Percentiles rank a stretch among this genome's conserved stretches.
Conservation (phyloP, 306 rosid genomes). For the Cicer yamashitae region DNA sequence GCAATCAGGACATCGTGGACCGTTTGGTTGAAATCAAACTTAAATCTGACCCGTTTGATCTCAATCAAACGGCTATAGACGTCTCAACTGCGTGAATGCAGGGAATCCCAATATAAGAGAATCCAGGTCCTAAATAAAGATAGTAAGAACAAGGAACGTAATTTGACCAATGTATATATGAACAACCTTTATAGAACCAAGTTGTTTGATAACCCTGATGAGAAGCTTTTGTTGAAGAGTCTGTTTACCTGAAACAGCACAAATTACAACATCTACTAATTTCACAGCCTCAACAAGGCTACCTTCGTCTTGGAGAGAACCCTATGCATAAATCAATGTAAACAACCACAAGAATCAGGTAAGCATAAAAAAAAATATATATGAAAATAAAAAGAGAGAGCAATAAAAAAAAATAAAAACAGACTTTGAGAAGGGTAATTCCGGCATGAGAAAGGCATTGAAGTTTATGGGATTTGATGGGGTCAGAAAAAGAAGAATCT, state of each 20-base stretch:
- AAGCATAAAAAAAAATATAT: neutral
- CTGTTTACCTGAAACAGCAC: slow-evolving; percentile 65
- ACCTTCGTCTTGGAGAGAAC: slow-evolving; percentile 76
- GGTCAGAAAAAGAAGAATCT: slow-evolving; percentile 65
- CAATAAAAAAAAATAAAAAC: neutral
- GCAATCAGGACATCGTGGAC: too few relatives aligned
- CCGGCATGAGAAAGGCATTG: slow-evolving; percentile 64
- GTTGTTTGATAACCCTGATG: slow-evolving; percentile 62
- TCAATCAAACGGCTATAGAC: too few relatives aligned
- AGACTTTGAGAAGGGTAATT: slow-evolving; percentile 63
- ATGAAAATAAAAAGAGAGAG: neutral
- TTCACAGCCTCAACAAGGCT: slow-evolving; percentile 66
- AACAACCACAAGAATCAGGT: slow-evolving; percentile 14
- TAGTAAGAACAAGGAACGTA: neutral
- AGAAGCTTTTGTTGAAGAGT: slow-evolving; percentile 68
- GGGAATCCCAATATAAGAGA: too few relatives aligned
- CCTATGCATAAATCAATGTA: slow-evolving; percentile 39
- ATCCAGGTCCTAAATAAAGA: too few relatives aligned
- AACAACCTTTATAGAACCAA: slow-evolving; percentile 66
- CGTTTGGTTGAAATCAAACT: too few relatives aligned
- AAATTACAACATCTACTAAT: slow-evolving; percentile 83
- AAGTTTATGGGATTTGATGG: slow-evolving; percentile 57
- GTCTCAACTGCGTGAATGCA: too few relatives aligned
- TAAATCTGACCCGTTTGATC: too few relatives aligned
- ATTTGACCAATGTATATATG: neutral